phyloP scores from a whole-genome alignment of 1,139 yeast species.

The Schwanniomyces etchellsii region DNA sequence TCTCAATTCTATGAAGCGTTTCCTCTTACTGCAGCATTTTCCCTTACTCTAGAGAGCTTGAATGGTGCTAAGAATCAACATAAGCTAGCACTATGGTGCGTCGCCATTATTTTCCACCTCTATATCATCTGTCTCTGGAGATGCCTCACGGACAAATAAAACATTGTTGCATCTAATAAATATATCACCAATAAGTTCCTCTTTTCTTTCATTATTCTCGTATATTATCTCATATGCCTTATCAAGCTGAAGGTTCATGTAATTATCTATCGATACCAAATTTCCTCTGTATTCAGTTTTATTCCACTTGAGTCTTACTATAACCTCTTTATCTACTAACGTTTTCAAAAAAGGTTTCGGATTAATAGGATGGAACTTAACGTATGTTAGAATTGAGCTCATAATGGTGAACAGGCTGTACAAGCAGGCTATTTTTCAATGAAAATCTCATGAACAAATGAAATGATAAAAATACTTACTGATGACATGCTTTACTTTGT shows the following conservation, averaged over 20 bases:
- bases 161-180: conserved; percentile 84
- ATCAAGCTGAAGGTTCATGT: conserved; percentile 81
- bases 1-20: too few species aligned
- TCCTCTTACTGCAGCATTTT: too few species aligned
- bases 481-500: conserved; percentile 12
- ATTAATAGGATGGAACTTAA: conserved; percentile 66
- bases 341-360: conserved; percentile 89
- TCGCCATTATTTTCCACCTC: too few species aligned
- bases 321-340: conserved; percentile 60
- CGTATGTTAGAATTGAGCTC: too few species aligned
- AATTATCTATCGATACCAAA: conserved; percentile 81
- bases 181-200: conserved; percentile 71
- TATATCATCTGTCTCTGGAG: too few species aligned
- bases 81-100: too few species aligned
- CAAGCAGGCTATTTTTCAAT: too few species aligned
- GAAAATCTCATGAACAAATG: too few species aligned
- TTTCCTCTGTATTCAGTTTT: conserved; percentile 83
- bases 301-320: conserved; percentile 93
- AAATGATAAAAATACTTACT: conserved; percentile 13
- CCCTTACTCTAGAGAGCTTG: too few species aligned
- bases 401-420: too few species aligned
- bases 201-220: conserved; percentile 31
- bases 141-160: conserved; percentile 53
- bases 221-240: conserved; percentile 60
- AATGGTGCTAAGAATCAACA: too few species aligned